These are phyloP conservation scores for Lycium barbarum DNA, from an alignment of 257 asterid genomes.

Conservation along the genomic window DNA sequence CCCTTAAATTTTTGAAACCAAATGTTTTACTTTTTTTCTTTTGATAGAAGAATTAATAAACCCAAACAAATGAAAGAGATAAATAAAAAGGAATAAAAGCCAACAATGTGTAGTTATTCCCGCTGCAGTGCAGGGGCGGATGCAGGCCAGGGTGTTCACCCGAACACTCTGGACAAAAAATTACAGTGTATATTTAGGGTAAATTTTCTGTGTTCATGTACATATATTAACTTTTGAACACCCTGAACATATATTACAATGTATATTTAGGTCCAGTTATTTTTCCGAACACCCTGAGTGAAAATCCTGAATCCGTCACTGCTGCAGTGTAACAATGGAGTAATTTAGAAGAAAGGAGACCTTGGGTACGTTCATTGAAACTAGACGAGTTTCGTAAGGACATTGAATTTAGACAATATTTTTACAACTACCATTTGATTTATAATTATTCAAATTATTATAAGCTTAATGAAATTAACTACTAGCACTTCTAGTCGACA, in stretches of 20 bases:
- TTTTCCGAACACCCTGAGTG: no score
- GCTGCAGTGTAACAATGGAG: no score
- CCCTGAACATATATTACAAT: no score
- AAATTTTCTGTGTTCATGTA: no score
- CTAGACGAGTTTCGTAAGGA: neutral
- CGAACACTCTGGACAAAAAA: no score
- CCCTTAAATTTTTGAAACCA: neutral
- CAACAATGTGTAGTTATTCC: neutral
- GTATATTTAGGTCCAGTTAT: no score
- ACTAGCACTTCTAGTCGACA: neutral
- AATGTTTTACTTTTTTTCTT: neutral
- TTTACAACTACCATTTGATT: neutral
- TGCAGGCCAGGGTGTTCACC: no score
- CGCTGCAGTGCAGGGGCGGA: no score
- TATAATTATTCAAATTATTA: neutral
- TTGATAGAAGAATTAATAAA: neutral
- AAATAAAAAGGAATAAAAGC: neutral
- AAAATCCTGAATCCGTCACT: no score
- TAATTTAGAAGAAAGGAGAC: neutral
- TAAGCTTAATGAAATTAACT: neutral
- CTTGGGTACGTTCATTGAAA: neutral
- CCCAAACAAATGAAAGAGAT: neutral
- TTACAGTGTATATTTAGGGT: no score
- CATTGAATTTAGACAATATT: neutral
- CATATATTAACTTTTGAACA: no score